Evolutionary conservation across 176 grass and related monocot genomes (phyloP), one percentile per base, ranked within the genome.

Genomic region (Lolium multiflorum): DNA sequence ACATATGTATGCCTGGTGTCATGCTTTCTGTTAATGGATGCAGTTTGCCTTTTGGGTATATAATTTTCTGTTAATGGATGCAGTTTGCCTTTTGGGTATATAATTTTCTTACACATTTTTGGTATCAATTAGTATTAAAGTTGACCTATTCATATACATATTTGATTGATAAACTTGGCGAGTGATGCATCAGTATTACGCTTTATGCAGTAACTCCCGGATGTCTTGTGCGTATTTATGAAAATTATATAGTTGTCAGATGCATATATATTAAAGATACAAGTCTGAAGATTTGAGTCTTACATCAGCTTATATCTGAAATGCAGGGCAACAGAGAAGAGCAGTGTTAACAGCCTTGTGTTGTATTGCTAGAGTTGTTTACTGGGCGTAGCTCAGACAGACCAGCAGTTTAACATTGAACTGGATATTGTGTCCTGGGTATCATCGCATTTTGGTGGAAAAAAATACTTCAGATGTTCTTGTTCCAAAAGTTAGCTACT

Each of bases 291-390:
- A 90, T 87, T 79, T 75, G 49, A 74, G 21, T 75, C 85, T 87
- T 31, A 84, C 72, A n/a, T 50, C 49, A 80, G 72, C 58, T 84
- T 68, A 57, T 48, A 35, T 77, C 4, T 4, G 21, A 89, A 82
- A 44, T 87, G 62, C 85, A 98, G 94, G 64, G 92, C 39, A 0
- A 87, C 82, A 11, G 84, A 94, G 85, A 92, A 92, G 72, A 96
- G 90, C 6, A 90, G 94, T 24, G 54, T 89, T 56, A 91, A 87
- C 61, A 95, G 78, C 48, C 94, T 90, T 70, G 88, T 49, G 20
- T 91, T 13, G 92, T 91, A 61, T 70, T 94, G 59, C 79, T 94
- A 57, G 92, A 98, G 77, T 81, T 96, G 73, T 79, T 98, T 81
- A 96, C 92, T 46, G 90, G 92, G 13, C 66, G 7, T 58, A 85